Percentiles rank a stretch among this genome's conserved stretches.
phyloP scores from a whole-genome alignment of 2,329 filamentous ascomycete genomes.

The Neurospora sp. region DNA sequence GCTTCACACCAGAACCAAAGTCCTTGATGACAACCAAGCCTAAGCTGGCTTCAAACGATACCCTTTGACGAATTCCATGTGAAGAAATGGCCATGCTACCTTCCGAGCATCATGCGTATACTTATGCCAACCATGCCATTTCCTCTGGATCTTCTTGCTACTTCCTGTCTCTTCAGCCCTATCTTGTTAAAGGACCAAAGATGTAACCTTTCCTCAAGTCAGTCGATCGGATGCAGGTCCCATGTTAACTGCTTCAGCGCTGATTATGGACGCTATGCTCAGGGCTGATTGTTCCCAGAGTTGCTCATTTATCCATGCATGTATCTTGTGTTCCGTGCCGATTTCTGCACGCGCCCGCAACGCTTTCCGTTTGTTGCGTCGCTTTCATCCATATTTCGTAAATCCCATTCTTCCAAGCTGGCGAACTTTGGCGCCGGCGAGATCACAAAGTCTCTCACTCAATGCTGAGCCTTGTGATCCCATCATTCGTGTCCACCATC shows the following conservation, averaged over 20 bases:
- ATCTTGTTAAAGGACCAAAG: neutral
- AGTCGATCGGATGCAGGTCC: neutral
- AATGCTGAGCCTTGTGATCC: constrained; percentile 94
- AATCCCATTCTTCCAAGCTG: neutral
- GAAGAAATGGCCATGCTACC: neutral
- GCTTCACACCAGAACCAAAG: neutral
- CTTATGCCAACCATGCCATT: neutral
- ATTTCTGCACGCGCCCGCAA: neutral
- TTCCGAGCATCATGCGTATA: neutral
- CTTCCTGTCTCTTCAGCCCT: neutral
- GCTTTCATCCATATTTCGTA: neutral
- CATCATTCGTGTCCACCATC: constrained; percentile 93
- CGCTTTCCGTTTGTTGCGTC: neutral
- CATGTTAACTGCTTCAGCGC: neutral
- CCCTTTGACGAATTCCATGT: neutral
- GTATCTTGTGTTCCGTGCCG: neutral
- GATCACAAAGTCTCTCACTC: constrained; percentile 43
- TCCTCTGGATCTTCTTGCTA: neutral
- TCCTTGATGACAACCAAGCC: neutral
- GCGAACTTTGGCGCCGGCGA: neutral
- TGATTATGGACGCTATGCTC: neutral
- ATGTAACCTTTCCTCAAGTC: neutral
- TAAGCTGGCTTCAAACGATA: neutral
- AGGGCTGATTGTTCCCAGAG: neutral
- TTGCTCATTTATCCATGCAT: neutral